These are phyloP conservation scores for Fusarium palustre DNA, from an alignment of 2,329 filamentous ascomycete species.

Conservation along the genomic window DNA sequence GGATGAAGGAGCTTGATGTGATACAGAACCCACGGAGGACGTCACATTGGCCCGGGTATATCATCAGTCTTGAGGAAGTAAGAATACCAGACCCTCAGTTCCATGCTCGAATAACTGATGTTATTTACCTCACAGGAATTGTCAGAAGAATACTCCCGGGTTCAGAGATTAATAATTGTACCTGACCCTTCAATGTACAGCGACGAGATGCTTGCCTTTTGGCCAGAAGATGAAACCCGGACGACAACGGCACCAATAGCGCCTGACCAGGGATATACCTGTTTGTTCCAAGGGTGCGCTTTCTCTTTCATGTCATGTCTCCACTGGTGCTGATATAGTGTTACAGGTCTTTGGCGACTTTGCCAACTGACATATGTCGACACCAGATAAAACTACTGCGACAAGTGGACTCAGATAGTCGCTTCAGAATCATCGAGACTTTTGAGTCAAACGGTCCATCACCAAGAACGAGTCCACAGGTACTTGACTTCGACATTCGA, in stretches of 20 bases:
- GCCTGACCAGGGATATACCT: rapidly evolving
- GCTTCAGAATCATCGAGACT: background rate
- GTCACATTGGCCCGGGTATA: background rate
- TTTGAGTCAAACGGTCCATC: background rate
- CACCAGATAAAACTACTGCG: background rate
- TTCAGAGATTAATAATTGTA: background rate
- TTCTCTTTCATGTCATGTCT: background rate
- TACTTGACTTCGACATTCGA: background rate
- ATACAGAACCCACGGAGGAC: background rate
- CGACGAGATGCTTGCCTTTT: background rate
- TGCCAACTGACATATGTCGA: background rate
- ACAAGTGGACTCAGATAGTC: background rate
- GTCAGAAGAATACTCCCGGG: background rate
- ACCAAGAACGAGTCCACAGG: rapidly evolving
- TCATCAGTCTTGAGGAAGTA: background rate
- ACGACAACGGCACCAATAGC: background rate
- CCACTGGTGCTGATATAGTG: background rate
- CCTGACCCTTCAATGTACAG: background rate
- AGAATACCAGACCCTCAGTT: rapidly evolving
- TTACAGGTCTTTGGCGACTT: background rate
- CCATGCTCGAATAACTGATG: background rate
- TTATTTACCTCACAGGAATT: background rate
- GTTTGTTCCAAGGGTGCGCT: background rate
- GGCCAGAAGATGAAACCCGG: background rate
- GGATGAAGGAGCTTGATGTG: background rate